These are phyloP conservation scores for Boletus eberwhitei DNA, from an alignment of 768 basidiomycete species.

Conservation along the genomic window DNA sequence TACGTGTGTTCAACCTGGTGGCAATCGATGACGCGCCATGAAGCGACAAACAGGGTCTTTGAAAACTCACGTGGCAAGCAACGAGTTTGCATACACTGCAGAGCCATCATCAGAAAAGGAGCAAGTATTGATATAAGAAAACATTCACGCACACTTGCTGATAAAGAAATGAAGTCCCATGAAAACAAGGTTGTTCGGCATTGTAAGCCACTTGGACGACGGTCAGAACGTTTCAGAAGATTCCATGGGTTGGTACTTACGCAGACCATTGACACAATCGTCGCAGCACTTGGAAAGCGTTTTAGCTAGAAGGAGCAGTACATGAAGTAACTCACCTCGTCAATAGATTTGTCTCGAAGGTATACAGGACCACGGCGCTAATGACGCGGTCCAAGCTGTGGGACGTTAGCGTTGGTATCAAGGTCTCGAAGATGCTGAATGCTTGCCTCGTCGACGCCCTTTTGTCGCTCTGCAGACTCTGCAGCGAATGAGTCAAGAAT, in stretches of 20 bases:
- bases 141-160: slow-evolving; percentile 40
- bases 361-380: slow-evolving; percentile 46
- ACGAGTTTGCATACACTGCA: slow-evolving; percentile 49
- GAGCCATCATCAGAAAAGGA: neutral
- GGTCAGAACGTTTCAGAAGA: neutral
- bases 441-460: slow-evolving; percentile 39
- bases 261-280: slow-evolving; percentile 41
- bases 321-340: slow-evolving; percentile 36
- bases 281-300: slow-evolving; percentile 32
- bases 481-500: slow-evolving; percentile 43
- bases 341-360: slow-evolving; percentile 50
- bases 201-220: slow-evolving; percentile 39
- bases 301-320: neutral
- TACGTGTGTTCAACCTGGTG: slow-evolving; percentile 38
- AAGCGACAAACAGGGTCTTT: neutral
- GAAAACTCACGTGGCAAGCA: slow-evolving; percentile 40
- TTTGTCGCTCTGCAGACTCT: slow-evolving; percentile 36
- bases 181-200: slow-evolving; percentile 48
- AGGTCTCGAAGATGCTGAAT: neutral
- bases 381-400: slow-evolving; percentile 46
- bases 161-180: slow-evolving; percentile 54
- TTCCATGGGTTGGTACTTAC: slow-evolving; percentile 27
- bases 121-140: neutral
- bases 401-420: neutral
- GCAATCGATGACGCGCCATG: neutral